Percentiles rank a stretch among this genome's conserved stretches.
Conservation (phyloP, 2,329 filamentous ascomycete species). For the Decorospora gaudefroyi region DNA sequence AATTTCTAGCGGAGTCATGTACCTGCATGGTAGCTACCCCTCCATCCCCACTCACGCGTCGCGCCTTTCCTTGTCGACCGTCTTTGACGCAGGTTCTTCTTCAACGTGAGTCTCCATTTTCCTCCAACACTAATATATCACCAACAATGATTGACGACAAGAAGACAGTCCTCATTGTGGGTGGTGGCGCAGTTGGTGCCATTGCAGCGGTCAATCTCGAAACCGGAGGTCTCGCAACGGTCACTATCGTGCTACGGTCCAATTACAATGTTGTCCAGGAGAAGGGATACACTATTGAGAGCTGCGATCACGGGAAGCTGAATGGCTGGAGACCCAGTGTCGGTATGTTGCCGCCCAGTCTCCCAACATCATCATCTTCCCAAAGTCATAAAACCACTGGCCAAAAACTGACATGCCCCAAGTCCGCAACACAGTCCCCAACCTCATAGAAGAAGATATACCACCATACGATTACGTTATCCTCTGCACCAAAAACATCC, state of each 20-base stretch:
- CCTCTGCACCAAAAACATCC: slow-evolving; percentile 62
- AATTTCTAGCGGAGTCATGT: slow-evolving; percentile 13
- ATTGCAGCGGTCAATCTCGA: slow-evolving; percentile 62
- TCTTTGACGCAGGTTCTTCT: not conserved
- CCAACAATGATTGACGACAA: slow-evolving; percentile 30
- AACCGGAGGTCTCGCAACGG: slow-evolving; percentile 54
- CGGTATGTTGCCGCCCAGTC: slow-evolving; percentile 36
- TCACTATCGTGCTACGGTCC: slow-evolving; percentile 61
- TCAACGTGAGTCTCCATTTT: slow-evolving; percentile 8
- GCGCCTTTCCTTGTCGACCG: slow-evolving; percentile 16
- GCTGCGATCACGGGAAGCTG: slow-evolving; percentile 59
- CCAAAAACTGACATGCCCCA: not conserved
- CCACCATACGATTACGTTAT: slow-evolving; percentile 61
- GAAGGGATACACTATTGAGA: slow-evolving; percentile 60
- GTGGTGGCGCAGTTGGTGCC: slow-evolving; percentile 61
- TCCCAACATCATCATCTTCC: not conserved
- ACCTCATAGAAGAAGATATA: slow-evolving; percentile 45
- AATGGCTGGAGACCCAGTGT: slow-evolving; percentile 55
- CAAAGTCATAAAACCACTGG: not conserved
- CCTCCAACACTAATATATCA: not conserved
- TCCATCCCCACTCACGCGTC: slow-evolving; percentile 32
- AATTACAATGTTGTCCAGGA: slow-evolving; percentile 57
- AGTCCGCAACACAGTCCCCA: slow-evolving; percentile 57
- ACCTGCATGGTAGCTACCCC: slow-evolving; percentile 20
- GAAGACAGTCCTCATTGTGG: slow-evolving; percentile 57